Base-by-base conservation (phyloP, 495 filamentous ascomycete genomes). In the Penicillium psychrofluorescens region DNA sequence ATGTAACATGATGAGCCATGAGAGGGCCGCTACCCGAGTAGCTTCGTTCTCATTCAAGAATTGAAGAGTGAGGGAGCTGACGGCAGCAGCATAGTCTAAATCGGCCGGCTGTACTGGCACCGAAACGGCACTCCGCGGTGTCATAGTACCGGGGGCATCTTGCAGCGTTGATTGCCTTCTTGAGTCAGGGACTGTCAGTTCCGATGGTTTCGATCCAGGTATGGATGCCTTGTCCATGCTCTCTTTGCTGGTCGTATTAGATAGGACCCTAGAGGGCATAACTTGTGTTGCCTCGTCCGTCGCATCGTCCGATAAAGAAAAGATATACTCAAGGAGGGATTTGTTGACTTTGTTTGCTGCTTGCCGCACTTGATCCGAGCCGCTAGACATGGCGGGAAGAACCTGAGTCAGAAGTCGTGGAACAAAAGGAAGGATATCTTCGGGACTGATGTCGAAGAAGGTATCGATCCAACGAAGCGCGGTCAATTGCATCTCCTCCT, bases 1-100 rank as follows among this genome's bases (percentile, higher is more conserved):
- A 58, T 99, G 92, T 40, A 99, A 72, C 92, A 96, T 95, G 39
- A 97, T 87, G 27, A 99, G 76, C 94, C 94, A 99, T 7, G 86
- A 87, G 30, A 99, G 69, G 6, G 94, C 90, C 27, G 90, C 91
- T 29, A 96, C 90, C 42, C 94, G 79, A 1, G 94, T 96, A 32
- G 87, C 89, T 70, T 97, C 94, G 56, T 96, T 88, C 54, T 97
- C 91, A 58, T 97, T 95, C 36, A 97, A 65, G 60, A 99, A 97
- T 43, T 97, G 81, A 15, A 96, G 60, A 1, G 91, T 99, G 13
- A 99, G 78, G 35, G 94, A 92, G 61, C 81, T 90, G 33, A 99
- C 94, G n/a, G 91, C 86, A 8, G 87, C 87, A n/a, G 89, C 87
- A 60, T 97, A 99, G 63, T 99, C 94, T 14, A 99, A 77, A 56